A percentile compares a stretch with the other conserved stretches of the same genome.
Evolutionary conservation across 352 stramenopile species (phyloP).

Genomic region (Peronospora belbahrii): DNA sequence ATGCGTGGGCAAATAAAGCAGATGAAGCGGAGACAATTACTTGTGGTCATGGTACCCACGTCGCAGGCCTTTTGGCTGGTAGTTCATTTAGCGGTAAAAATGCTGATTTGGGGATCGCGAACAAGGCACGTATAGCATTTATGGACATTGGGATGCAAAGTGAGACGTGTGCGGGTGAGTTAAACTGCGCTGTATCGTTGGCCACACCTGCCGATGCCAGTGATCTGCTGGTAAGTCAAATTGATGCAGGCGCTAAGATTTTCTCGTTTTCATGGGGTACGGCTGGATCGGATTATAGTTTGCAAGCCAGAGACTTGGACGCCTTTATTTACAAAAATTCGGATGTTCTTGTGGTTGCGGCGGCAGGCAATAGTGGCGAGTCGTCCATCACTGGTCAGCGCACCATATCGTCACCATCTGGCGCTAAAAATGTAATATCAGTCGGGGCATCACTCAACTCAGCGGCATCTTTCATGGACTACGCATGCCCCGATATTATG

Average conservation of each 20-base stretch:
- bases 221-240: constrained; percentile 60
- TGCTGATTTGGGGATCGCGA: constrained; percentile 61
- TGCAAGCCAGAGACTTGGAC: constrained; percentile 69
- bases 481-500: constrained; percentile 49
- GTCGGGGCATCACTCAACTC: constrained; percentile 71
- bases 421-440: constrained; percentile 81
- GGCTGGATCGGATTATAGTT: constrained; percentile 65
- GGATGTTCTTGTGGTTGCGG: constrained; percentile 79
- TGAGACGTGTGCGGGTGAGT: constrained; percentile 33
- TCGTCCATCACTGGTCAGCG: constrained; percentile 34
- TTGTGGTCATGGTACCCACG: constrained; percentile 86
- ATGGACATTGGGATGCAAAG: constrained; percentile 83
- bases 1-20: constrained; percentile 54
- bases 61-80: constrained; percentile 71
- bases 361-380: constrained; percentile 86
- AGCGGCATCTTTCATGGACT: constrained; percentile 39
- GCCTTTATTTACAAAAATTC: constrained; percentile 81
- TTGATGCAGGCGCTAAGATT: constrained; percentile 59
- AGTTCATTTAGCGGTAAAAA: constrained; percentile 56
- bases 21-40: constrained; percentile 61
- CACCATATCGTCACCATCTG: constrained; percentile 74
- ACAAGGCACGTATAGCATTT: constrained; percentile 81
- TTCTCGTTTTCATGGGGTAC: constrained; percentile 85
- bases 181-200: constrained; percentile 47
- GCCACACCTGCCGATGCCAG: constrained; percentile 52